Base-by-base conservation (phyloP, 2,329 filamentous ascomycete genomes). In the Aspergillus awamori region DNA sequence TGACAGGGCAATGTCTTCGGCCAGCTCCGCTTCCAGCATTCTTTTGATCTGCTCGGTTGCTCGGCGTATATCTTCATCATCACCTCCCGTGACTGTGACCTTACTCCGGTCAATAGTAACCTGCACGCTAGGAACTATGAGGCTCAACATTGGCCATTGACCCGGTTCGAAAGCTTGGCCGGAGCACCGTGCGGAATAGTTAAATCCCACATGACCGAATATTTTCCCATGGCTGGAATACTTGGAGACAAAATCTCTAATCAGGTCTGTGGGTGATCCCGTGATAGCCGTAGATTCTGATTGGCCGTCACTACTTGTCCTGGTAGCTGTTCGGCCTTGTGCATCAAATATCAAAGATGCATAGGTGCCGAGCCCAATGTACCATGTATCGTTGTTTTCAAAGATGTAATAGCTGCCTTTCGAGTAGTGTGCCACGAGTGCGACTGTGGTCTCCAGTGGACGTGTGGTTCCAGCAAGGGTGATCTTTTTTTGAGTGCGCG, bases 201-300 rank as follows among this genome's bases (percentile, higher is more conserved):
- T 66, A n/a, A 63, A 66, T 10, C 64, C 64, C 7, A 55, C 62
- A 11, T 66, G 61, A 1, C 60, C 64, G 36, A 63, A 66, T 13
- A 65, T 41, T 26, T 28, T 63, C 5, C 39, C 59, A 7, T 8
- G 7, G 8, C 33, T 38, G 2, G 20, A 33, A 26, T 65, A 38
- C 8, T 56, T 30, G 2, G 43, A 22, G 8, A 60, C 33, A 17
- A 66, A 63, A 11, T 63, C 30, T 41, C 57, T 49, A 8, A 57
- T 53, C 45, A 61, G 8, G 15, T 57, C 53, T 1, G 60, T 17
- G 13, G 60, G n/a, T 1, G 60, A 47, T 0, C 39, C 17, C 8
- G 28, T 39, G 8, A 60, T 28, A 8, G 53, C 15, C 2, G 36
- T 61, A 13, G 33, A 36, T 13, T 36, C 33, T 11, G 33, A 13